Percentiles rank a stretch among this genome's conserved stretches.
These are phyloP conservation scores for Collariella sp. DNA, from an alignment of 495 filamentous ascomycete species.

Conservation along the genomic window DNA sequence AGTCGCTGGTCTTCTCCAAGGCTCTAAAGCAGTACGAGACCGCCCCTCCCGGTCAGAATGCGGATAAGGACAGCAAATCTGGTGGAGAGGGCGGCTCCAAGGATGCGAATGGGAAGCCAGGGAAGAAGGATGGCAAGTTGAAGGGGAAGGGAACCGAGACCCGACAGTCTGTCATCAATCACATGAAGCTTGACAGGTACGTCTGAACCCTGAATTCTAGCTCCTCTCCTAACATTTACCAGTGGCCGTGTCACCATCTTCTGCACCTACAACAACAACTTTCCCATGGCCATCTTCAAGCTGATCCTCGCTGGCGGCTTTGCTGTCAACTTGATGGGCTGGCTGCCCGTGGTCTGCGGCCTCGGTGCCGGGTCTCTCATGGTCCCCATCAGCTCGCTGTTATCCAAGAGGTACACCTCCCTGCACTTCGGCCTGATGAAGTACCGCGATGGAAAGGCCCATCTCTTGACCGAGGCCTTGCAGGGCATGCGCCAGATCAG, in stretches of 20 bases:
- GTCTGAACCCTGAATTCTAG: background rate
- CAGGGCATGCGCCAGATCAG: conserved; percentile 71
- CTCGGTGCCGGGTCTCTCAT: conserved; percentile 46
- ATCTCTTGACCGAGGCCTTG: conserved; percentile 59
- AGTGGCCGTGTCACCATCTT: conserved; percentile 54
- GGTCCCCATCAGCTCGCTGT: conserved; percentile 50
- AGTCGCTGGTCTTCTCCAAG: conserved; percentile 60
- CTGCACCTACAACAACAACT: conserved; percentile 47
- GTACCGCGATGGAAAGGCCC: conserved; percentile 57
- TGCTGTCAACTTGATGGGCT: conserved; percentile 54
- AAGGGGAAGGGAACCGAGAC: conserved; percentile 12
- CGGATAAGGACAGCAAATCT: conserved; percentile 15
- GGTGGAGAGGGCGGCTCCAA: background rate
- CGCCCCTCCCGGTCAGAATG: conserved; percentile 40
- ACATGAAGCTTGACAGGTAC: conserved; percentile 38
- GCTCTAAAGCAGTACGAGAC: conserved; percentile 61
- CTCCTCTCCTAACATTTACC: background rate
- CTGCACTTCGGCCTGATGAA: conserved; percentile 61
- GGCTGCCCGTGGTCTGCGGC: conserved; percentile 52
- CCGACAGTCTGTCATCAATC: conserved; percentile 23
- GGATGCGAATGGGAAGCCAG: background rate
- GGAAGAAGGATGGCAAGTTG: background rate
- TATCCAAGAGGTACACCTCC: conserved; percentile 47
- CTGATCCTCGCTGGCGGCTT: conserved; percentile 50
- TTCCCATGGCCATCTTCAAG: conserved; percentile 44